phyloP scores from a whole-genome alignment of 106 monocot genomes.

The Dendrobium catenatum region DNA sequence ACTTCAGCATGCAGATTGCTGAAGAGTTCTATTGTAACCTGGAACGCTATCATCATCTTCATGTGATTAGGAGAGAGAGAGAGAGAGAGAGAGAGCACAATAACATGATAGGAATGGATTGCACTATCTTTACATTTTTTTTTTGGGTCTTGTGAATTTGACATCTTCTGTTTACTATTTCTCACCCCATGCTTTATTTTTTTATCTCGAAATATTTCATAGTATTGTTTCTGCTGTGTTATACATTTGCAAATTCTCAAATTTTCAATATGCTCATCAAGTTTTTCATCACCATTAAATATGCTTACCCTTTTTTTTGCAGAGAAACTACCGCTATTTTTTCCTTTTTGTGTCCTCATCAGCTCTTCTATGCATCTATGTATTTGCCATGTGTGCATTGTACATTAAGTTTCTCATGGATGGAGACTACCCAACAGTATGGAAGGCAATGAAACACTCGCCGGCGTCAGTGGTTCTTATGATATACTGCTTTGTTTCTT shows the following conservation, averaged over 20 bases:
- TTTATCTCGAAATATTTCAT: not conserved
- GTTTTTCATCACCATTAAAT: not conserved
- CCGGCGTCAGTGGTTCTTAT: slow-evolving; percentile 78
- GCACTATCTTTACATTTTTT: not conserved
- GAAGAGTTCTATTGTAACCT: not conserved
- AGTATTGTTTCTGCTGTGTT: not conserved
- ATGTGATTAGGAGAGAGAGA: not conserved
- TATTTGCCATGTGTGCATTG: slow-evolving; percentile 80
- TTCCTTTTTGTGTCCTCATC: slow-evolving; percentile 86
- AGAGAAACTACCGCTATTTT: slow-evolving; percentile 93
- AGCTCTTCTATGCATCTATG: slow-evolving; percentile 81
- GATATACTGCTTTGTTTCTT: slow-evolving; percentile 64
- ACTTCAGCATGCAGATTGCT: not conserved
- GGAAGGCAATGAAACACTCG: slow-evolving; percentile 83
- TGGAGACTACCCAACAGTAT: slow-evolving; percentile 76
- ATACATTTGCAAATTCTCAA: not conserved
- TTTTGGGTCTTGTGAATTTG: not conserved
- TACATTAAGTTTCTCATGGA: slow-evolving; percentile 95
- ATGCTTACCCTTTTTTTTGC: slow-evolving; percentile 9
- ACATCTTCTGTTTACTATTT: not conserved
- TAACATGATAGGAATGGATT: not conserved
- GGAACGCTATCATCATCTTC: not conserved
- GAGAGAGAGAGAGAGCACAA: not conserved
- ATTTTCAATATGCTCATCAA: not conserved
- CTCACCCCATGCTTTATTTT: not conserved